A percentile compares a stretch with the other conserved stretches of the same genome.
Conservation (phyloP, 805 yeast genomes). For the Lipomyces yamadae region DNA sequence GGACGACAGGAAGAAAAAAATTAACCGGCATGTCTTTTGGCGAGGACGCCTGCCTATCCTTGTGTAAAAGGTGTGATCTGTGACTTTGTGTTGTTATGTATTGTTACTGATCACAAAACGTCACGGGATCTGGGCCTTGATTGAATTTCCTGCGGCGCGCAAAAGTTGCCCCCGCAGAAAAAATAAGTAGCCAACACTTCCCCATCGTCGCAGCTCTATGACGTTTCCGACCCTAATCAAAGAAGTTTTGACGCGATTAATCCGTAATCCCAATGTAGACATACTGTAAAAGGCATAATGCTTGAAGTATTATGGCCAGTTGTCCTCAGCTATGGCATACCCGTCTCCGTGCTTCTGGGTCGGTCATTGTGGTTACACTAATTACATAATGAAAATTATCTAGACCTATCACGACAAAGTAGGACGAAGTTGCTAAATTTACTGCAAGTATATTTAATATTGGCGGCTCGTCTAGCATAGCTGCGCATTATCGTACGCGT, state of each 20-base stretch:
- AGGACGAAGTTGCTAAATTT: too few relatives aligned
- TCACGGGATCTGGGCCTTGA: not conserved
- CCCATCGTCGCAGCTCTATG: not conserved
- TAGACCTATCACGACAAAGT: too few relatives aligned
- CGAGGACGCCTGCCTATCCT: slow-evolving; percentile 1
- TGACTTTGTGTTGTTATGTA: slow-evolving; percentile 22
- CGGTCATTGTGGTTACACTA: too few relatives aligned
- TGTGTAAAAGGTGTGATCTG: slow-evolving; percentile 11
- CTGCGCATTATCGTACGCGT: too few relatives aligned
- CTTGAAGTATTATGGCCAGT: not conserved
- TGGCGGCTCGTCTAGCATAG: too few relatives aligned
- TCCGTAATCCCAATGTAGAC: not conserved
- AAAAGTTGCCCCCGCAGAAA: not conserved
- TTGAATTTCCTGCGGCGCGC: not conserved
- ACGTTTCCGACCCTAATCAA: not conserved
- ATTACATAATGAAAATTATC: too few relatives aligned
- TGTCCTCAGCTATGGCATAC: too few relatives aligned
- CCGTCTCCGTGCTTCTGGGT: too few relatives aligned
- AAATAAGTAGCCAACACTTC: not conserved
- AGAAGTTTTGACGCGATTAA: not conserved
- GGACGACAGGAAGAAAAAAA: slow-evolving; percentile 30
- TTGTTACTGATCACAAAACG: slow-evolving; percentile 10
- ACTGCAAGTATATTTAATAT: too few relatives aligned
- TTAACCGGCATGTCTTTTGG: slow-evolving; percentile 12
- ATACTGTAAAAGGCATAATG: not conserved